A percentile compares a stretch with the other conserved stretches of the same genome.
Conservation (phyloP, 352 stramenopile genomes). For the Globisporangium echinulatum region DNA sequence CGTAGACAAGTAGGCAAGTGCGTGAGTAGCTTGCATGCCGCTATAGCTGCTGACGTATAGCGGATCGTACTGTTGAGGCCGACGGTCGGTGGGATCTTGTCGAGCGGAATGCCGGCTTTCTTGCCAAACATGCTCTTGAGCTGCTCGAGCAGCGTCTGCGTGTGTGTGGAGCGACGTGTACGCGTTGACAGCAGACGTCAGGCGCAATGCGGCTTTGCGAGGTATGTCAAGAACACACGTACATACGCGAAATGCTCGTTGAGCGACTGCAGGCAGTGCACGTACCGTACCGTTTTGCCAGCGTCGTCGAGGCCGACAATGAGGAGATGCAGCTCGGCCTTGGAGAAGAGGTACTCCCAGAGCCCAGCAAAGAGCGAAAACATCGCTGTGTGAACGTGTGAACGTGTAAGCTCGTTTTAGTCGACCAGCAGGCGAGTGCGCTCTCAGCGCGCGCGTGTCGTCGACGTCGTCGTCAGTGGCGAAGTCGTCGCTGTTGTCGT, state of each 20-base stretch:
- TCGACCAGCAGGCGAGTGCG: neutral
- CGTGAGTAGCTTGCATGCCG: too few relatives aligned
- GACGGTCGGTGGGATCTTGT: slow-evolving; percentile 90
- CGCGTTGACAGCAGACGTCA: neutral
- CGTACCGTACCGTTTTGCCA: slow-evolving; percentile 87
- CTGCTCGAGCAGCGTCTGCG: slow-evolving; percentile 84
- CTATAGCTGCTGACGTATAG: neutral
- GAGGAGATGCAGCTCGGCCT: slow-evolving; percentile 86
- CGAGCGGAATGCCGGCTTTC: slow-evolving; percentile 82
- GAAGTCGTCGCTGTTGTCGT: neutral
- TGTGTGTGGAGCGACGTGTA: neutral
- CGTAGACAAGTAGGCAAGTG: neutral
- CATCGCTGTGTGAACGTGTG: slow-evolving; percentile 25
- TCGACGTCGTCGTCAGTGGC: neutral
- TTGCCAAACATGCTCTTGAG: slow-evolving; percentile 89
- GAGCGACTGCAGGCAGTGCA: slow-evolving; percentile 4
- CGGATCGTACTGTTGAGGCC: slow-evolving; percentile 76
- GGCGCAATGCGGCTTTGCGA: neutral
- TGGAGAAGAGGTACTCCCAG: slow-evolving; percentile 81
- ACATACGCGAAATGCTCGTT: too few relatives aligned
- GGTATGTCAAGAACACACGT: too few relatives aligned
- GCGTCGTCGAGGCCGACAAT: slow-evolving; percentile 90
- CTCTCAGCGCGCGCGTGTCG: neutral
- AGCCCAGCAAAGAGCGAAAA: slow-evolving; percentile 82
- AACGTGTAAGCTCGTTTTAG: neutral